Conservation (phyloP, 2,329 filamentous ascomycete genomes). For the Clarireedia monteithiana region DNA sequence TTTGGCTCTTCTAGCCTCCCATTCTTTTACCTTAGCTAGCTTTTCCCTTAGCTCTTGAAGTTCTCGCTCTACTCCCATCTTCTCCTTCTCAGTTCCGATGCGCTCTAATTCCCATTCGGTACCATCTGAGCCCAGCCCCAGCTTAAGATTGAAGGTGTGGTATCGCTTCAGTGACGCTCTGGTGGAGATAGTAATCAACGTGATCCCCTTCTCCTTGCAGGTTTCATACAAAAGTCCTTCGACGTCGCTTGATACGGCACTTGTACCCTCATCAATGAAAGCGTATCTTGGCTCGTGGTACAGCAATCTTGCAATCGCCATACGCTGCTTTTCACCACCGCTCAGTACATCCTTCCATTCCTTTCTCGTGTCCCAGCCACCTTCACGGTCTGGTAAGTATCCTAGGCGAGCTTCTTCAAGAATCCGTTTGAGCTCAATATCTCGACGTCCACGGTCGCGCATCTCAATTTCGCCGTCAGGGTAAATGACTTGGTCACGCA, state of each 20-base stretch:
- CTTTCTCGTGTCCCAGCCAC: conserved; percentile 93
- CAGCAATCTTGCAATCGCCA: conserved; percentile 81
- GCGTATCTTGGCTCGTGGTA: conserved; percentile 95
- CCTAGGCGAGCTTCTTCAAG: conserved; percentile 80
- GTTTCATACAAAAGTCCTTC: conserved; percentile 90
- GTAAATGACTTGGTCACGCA: conserved; percentile 96
- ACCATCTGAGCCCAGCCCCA: conserved; percentile 74
- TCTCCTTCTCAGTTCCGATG: conserved; percentile 89
- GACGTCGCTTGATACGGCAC: conserved; percentile 87
- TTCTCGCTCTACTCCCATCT: conserved; percentile 87
- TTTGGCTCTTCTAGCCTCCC: conserved; percentile 69
- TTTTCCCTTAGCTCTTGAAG: conserved; percentile 75
- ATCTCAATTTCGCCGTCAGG: conserved; percentile 93
- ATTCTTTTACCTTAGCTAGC: conserved; percentile 72
- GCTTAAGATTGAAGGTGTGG: conserved; percentile 81
- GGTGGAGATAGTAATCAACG: conserved; percentile 91
- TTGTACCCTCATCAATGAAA: conserved; percentile 92
- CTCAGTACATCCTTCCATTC: conserved; percentile 99
- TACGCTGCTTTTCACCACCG: conserved; percentile 93
- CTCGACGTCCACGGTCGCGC: conserved; percentile 69
- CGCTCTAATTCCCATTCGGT: conserved; percentile 88
- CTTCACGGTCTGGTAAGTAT: conserved; percentile 85
- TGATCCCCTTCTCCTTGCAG: conserved; percentile 89
- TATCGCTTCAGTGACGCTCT: conserved; percentile 92
- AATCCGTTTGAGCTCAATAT: conserved; percentile 68